A percentile compares a stretch with the other conserved stretches of the same genome.
Conservation (phyloP, 2,329 filamentous ascomycete genomes). For the Daldinia eschscholtzii region DNA sequence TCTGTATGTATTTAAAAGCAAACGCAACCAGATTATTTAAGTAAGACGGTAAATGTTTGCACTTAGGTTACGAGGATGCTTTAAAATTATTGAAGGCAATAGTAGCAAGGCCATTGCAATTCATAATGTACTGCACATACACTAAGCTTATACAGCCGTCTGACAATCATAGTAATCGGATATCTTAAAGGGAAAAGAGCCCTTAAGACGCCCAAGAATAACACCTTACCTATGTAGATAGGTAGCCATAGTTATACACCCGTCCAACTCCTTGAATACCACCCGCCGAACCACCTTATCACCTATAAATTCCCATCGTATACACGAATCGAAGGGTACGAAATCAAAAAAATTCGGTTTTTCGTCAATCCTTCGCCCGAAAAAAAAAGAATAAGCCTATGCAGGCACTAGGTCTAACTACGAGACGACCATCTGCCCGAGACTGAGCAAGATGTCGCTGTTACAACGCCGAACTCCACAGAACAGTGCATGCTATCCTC, state of each 20-base stretch:
- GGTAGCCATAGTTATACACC: slow-evolving; percentile 22
- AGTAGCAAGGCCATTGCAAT: not conserved
- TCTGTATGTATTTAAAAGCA: not conserved
- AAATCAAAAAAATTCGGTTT: slow-evolving; percentile 14
- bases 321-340: slow-evolving; percentile 13
- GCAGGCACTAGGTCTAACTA: slow-evolving; percentile 38
- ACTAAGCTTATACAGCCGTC: slow-evolving; percentile 4
- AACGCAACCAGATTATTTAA: not conserved
- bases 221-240: slow-evolving; percentile 20
- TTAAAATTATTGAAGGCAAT: slow-evolving; percentile 2
- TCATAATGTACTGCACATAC: slow-evolving; percentile 7
- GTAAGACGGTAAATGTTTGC: not conserved
- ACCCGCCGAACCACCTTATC: slow-evolving; percentile 2
- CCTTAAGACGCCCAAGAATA: slow-evolving; percentile 2
- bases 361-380: slow-evolving; percentile 19
- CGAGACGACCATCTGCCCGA: slow-evolving; percentile 6
- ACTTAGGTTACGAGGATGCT: not conserved
- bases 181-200: slow-evolving; percentile 12
- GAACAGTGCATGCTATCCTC: slow-evolving; percentile 10
- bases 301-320: slow-evolving; percentile 27
- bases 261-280: slow-evolving; percentile 17
- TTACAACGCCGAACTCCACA: slow-evolving; percentile 40
- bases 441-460: slow-evolving; percentile 9
- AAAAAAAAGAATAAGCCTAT: slow-evolving; percentile 32
- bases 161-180: slow-evolving; percentile 12